phyloP scores from a whole-genome alignment of 2,329 filamentous ascomycete species.

The Zymoseptoria brevis region DNA sequence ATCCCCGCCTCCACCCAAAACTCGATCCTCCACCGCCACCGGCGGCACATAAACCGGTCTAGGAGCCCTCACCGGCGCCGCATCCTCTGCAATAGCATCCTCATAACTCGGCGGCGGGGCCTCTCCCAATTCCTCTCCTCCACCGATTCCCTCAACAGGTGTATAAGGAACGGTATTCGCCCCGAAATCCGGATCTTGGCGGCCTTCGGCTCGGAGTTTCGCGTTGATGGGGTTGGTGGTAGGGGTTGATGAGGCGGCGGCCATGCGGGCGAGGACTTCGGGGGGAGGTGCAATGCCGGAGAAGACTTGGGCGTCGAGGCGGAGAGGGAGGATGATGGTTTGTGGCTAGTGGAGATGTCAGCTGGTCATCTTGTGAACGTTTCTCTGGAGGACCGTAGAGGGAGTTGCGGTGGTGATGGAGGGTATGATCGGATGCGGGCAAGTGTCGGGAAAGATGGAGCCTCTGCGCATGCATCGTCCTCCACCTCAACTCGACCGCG shows the following conservation, averaged over 20 bases:
- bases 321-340: constrained; percentile 67
- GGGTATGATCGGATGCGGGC: neutral
- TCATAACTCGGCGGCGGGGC: constrained; percentile 72
- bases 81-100: constrained; percentile 74
- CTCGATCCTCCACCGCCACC: constrained; percentile 23
- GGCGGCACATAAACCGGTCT: constrained; percentile 56
- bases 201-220: constrained; percentile 20
- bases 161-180: constrained; percentile 19
- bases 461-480: neutral
- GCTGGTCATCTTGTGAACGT: constrained; percentile 3
- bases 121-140: constrained; percentile 6
- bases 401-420: neutral
- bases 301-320: constrained; percentile 71
- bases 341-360: constrained; percentile 40
- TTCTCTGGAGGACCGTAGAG: neutral
- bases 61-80: constrained; percentile 65
- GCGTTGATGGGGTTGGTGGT: constrained; percentile 15
- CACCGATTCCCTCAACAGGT: constrained; percentile 13
- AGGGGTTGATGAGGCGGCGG: constrained; percentile 21
- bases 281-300: constrained; percentile 79
- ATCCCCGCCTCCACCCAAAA: constrained; percentile 17
- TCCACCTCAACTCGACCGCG: neutral
- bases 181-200: constrained; percentile 19
- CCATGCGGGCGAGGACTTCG: constrained; percentile 62
- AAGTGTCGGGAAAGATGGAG: neutral